These are phyloP conservation scores for Elongisporangium undulatum DNA, from an alignment of 352 stramenopile species.

Conservation along the genomic window DNA sequence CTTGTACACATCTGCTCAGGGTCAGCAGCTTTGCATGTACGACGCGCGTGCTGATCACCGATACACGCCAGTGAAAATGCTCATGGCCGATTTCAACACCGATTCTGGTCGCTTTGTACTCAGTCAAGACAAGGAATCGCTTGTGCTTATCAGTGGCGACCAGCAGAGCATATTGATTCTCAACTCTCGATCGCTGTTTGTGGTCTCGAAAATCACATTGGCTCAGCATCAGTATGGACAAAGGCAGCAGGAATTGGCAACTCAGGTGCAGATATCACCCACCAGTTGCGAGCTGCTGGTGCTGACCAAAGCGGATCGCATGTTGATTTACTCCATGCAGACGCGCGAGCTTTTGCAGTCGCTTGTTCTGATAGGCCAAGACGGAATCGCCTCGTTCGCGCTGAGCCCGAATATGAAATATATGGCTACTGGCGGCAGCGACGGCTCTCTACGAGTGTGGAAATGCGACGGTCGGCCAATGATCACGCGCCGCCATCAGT, in stretches of 20 bases:
- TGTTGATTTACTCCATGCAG: slow-evolving; percentile 50
- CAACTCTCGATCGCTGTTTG: slow-evolving; percentile 28
- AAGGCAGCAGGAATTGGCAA: slow-evolving; percentile 12
- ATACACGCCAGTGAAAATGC: slow-evolving; percentile 66
- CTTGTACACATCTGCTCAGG: slow-evolving; percentile 45
- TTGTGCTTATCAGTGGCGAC: slow-evolving; percentile 28
- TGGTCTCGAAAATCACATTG: slow-evolving; percentile 27
- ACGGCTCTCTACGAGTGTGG: slow-evolving; percentile 64
- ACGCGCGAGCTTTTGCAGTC: slow-evolving; percentile 31
- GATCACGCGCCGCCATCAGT: slow-evolving; percentile 52
- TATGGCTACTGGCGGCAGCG: slow-evolving; percentile 45
- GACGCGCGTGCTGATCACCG: slow-evolving; percentile 29
- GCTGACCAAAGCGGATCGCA: slow-evolving; percentile 40
- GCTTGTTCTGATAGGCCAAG: slow-evolving; percentile 47
- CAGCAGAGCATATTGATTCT: slow-evolving; percentile 28
- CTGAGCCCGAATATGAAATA: slow-evolving; percentile 62
- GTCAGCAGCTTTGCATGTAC: slow-evolving; percentile 69
- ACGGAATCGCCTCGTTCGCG: slow-evolving; percentile 40
- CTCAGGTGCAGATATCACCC: slow-evolving; percentile 42
- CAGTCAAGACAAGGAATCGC: slow-evolving; percentile 31
- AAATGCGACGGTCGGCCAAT: slow-evolving; percentile 45
- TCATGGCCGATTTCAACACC: slow-evolving; percentile 40
- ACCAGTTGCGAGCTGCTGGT: slow-evolving; percentile 43
- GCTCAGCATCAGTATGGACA: not conserved
- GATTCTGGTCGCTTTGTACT: slow-evolving; percentile 28